These are phyloP conservation scores for Quercus bicolor DNA, from an alignment of 306 rosid genomes.

Conservation along the genomic window DNA sequence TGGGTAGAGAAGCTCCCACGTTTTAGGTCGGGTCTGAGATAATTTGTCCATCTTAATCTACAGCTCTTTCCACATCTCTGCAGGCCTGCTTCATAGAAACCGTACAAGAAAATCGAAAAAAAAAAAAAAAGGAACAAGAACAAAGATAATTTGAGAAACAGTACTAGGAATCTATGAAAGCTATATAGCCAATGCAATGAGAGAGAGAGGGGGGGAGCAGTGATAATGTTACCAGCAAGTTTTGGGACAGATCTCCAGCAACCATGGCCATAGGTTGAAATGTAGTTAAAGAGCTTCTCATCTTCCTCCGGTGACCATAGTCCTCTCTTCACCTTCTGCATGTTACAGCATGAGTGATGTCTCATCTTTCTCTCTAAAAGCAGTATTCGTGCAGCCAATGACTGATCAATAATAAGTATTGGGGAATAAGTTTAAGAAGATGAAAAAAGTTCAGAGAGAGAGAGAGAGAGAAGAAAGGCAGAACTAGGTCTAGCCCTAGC, in stretches of 20 bases:
- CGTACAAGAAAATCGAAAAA: too few relatives aligned
- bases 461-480: neutral
- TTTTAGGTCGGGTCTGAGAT: slow-evolving; percentile 90
- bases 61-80: slow-evolving; percentile 98
- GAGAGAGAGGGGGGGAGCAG: too few relatives aligned
- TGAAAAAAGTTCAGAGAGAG: neutral
- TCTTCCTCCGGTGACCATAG: slow-evolving; percentile 98
- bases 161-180: neutral
- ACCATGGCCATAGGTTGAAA: slow-evolving; percentile 88
- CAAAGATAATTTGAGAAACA: neutral
- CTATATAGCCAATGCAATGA: neutral
- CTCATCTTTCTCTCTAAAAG: slow-evolving; percentile 43
- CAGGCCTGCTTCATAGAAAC: slow-evolving; percentile 38
- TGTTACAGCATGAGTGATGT: slow-evolving; percentile 95
- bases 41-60: slow-evolving; percentile 91
- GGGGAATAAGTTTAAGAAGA: slow-evolving; percentile 3
- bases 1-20: slow-evolving; percentile 90
- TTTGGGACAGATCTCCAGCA: slow-evolving; percentile 97
- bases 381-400: neutral
- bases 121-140: too few relatives aligned
- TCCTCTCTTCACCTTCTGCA: slow-evolving; percentile 96
- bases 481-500: slow-evolving; percentile 26
- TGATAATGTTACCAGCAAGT: slow-evolving; percentile 52
- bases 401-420: slow-evolving; percentile 12
- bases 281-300: slow-evolving; percentile 88